Conservation (phyloP, 768 basidiomycete genomes). For the Mycena vitilis region DNA sequence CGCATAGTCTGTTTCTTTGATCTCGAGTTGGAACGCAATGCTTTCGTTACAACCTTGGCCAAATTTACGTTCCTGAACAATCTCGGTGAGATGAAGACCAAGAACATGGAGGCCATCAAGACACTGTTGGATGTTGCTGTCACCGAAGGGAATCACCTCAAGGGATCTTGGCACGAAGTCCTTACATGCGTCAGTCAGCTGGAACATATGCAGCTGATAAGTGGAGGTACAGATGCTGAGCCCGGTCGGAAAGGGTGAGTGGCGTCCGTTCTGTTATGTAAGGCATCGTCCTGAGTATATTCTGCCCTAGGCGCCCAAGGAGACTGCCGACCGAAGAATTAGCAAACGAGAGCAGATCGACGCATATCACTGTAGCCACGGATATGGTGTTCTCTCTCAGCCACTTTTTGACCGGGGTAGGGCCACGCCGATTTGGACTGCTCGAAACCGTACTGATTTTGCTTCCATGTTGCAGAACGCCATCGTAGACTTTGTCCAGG, state of each 20-base stretch:
- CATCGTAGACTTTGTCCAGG: slow-evolving; percentile 97
- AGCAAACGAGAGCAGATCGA: slow-evolving; percentile 96
- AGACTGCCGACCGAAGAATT: slow-evolving; percentile 91
- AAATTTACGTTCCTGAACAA: slow-evolving; percentile 99
- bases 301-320: slow-evolving; percentile 54
- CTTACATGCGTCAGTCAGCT: slow-evolving; percentile 97
- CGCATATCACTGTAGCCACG: slow-evolving; percentile 97
- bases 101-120: slow-evolving; percentile 99
- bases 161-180: slow-evolving; percentile 96
- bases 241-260: slow-evolving; percentile 83
- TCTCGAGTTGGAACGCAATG: slow-evolving; percentile 96
- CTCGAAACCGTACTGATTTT: slow-evolving; percentile 11
- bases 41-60: slow-evolving; percentile 94
- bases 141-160: slow-evolving; percentile 95
- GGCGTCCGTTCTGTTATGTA: slow-evolving; percentile 3
- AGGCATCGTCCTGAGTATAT: slow-evolving; percentile 29
- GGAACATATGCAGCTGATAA: slow-evolving; percentile 98
- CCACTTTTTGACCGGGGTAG: slow-evolving; percentile 92
- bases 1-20: slow-evolving; percentile 97
- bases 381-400: slow-evolving; percentile 99
- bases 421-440: slow-evolving; percentile 44
- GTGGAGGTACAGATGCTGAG: slow-evolving; percentile 89
- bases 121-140: slow-evolving; percentile 93
- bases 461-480: slow-evolving; percentile 70
- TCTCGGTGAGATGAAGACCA: slow-evolving; percentile 97